Evolutionary conservation across 1,284 basidiomycete genomes (phyloP), one percentile per base, ranked within the genome.

Genomic region (Gymnopus androsaceus): DNA sequence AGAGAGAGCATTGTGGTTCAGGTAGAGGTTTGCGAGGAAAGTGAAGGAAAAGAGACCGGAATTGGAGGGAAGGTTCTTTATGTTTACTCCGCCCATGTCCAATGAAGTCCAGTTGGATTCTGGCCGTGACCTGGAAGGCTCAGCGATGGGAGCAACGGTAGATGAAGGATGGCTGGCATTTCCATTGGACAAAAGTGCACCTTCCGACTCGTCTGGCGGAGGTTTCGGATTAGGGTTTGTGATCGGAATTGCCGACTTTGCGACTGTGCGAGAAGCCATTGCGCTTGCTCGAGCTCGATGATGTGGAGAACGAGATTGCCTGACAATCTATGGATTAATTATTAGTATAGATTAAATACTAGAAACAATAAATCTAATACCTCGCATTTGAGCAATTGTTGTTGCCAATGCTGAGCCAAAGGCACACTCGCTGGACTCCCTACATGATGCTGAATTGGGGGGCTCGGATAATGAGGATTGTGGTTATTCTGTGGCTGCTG

Each of bases 51-150:
- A 99, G 33, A 97, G 79, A 59, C 88, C 90, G 47, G 92, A 87
- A 12, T 84, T 85, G 11, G 84, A 74, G 27, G 95, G 91, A 49
- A 99, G 79, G 63, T 91, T 94, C 81, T 96, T 96, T 69, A 99
- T 85, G 61, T 87, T 85, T 59, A 98, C 88, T 4, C 96, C 96
- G 56, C 97, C 96, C 85, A 99, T 94, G 73, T 99, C 96, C 57
- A 99, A 79, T 12, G 93, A 93, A 28, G 79, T 90, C 95, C 96
- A 99, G 0, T 85, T 84, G 69, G 84, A 89, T 65, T 83, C 81
- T 45, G 84, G 82, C 2, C 80, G 81, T 21, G 80, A 81, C 61
- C 87, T 79, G 36, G 83, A 80, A 17, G 78, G 76, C 67, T 87
- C 82, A 33, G 82, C 74, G 48, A 89, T 77, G 14, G 90, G 87